Evolutionary conservation across 2,329 filamentous ascomycete genomes (phyloP), one percentile per base, ranked within the genome.

Genomic region (Pseudocercospora vitis): DNA sequence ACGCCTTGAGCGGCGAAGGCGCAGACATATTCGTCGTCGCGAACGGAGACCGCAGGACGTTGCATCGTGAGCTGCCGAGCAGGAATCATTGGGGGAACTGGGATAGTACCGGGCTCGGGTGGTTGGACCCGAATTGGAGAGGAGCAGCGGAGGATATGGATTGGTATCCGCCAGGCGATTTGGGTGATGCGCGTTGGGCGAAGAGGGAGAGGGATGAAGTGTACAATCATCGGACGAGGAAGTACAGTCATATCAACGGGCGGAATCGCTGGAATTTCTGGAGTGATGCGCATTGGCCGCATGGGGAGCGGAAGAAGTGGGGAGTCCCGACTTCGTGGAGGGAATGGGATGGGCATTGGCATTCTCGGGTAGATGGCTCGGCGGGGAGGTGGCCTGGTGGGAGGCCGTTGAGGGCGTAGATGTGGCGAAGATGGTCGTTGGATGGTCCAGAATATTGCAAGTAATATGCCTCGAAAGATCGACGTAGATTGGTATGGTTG

Each of bases 11-110:
- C 2, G 66, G 68, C 47, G 66, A 71, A 53, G 76, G 76, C 3
- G 72, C 76, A 1, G 76, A 78, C 50, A 73, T 78, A 31, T 74
- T 73, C 57, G 62, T 78, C n/a, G 64, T 70, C 2, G 68, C 70
- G 33, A 70, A 65, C 46, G 70, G 70, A 21, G 68, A 73, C 49
- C 70, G 65, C 51, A 62, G 63, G 19, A 72, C 72, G 26, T 65
- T 72, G 50, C 66, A 71, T 58, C 55, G 66, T 33, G 70, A 74
- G 50, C 64, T 71, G 46, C 74, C 72, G 28, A 61, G 62, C 14
- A 63, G 65, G 26, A 59, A 62, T 4, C 65, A 68, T 48, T 77
- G 74, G 75, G 56, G 65, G 7, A 55, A 63, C 3, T 71, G 72
- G 65, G 60, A 59, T 3, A 55, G 66, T 14, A 61, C 71, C 2